Evolutionary conservation across 176 grass and related monocot genomes (phyloP).

Genomic region (Ensete ventricosum): DNA sequence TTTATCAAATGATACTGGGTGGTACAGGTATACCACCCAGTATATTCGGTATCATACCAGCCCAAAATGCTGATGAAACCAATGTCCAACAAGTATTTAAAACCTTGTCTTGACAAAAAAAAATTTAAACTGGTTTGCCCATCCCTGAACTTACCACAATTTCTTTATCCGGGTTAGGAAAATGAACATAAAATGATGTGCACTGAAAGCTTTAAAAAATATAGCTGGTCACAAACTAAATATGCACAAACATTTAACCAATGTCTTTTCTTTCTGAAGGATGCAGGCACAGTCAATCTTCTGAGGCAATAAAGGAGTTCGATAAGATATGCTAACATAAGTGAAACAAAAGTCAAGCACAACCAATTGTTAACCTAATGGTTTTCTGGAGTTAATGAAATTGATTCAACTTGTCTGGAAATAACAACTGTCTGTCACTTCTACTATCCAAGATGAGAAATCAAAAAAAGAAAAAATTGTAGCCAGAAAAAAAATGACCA

Average conservation of each 20-base stretch:
- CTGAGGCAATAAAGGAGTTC: background rate
- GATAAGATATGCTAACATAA: background rate
- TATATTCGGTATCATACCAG: too few relatives aligned
- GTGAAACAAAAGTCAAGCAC: background rate
- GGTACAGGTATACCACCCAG: too few relatives aligned
- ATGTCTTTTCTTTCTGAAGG: background rate
- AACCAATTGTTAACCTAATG: too few relatives aligned
- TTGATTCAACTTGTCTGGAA: too few relatives aligned
- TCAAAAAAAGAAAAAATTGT: conserved; percentile 1
- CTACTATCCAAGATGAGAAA: background rate
- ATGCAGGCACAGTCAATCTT: background rate
- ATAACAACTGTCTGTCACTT: background rate
- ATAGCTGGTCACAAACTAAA: background rate
- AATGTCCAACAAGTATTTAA: too few relatives aligned
- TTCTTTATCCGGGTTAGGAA: too few relatives aligned
- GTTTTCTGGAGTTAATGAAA: background rate
- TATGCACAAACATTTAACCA: background rate
- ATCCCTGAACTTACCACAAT: too few relatives aligned
- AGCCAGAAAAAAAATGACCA: conserved; percentile 34
- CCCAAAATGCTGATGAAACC: too few relatives aligned
- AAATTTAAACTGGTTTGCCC: too few relatives aligned
- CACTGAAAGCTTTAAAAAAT: background rate
- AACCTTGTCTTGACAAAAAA: too few relatives aligned
- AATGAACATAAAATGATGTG: too few relatives aligned
- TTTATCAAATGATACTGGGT: too few relatives aligned